A percentile compares a stretch with the other conserved stretches of the same genome.
phyloP scores from a whole-genome alignment of 1,284 basidiomycete species.

The Malassezia brasiliensis region DNA sequence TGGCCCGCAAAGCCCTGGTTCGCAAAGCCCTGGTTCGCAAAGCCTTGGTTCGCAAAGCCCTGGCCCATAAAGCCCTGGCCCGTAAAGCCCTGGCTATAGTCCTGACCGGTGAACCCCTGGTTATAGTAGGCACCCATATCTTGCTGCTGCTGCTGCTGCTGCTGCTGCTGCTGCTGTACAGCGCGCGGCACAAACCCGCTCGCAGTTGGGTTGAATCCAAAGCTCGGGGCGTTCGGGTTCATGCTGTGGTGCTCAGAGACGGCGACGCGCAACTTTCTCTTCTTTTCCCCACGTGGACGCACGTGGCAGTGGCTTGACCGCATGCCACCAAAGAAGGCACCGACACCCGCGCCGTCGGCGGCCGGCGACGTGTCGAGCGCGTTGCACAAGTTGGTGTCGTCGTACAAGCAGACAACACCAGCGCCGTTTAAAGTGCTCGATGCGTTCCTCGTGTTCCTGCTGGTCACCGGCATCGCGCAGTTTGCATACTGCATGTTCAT shows the following conservation, averaged over 20 bases:
- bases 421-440: constrained; percentile 85
- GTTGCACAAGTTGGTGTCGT: neutral
- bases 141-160: constrained; percentile 12
- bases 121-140: constrained; percentile 16
- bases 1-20: constrained; percentile 12
- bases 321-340: constrained; percentile 5
- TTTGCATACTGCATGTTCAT: constrained; percentile 84
- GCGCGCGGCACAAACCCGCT: constrained; percentile 39
- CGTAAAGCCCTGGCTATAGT: constrained; percentile 10
- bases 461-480: constrained; percentile 79
- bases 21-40: constrained; percentile 19
- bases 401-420: constrained; percentile 68
- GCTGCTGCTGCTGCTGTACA: constrained; percentile 12
- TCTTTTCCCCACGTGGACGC: constrained; percentile 13
- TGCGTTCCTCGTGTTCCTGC: constrained; percentile 79
- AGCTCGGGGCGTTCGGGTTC: constrained; percentile 47
- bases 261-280: neutral
- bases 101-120: neutral
- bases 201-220: constrained; percentile 45
- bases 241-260: constrained; percentile 17
- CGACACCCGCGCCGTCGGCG: neutral
- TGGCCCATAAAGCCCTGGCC: constrained; percentile 16
- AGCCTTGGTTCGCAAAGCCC: constrained; percentile 9
- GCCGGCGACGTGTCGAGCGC: neutral
- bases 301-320: constrained; percentile 1